These are phyloP conservation scores for Hygrophorus russula DNA, from an alignment of 768 basidiomycete genomes.

Conservation along the genomic window DNA sequence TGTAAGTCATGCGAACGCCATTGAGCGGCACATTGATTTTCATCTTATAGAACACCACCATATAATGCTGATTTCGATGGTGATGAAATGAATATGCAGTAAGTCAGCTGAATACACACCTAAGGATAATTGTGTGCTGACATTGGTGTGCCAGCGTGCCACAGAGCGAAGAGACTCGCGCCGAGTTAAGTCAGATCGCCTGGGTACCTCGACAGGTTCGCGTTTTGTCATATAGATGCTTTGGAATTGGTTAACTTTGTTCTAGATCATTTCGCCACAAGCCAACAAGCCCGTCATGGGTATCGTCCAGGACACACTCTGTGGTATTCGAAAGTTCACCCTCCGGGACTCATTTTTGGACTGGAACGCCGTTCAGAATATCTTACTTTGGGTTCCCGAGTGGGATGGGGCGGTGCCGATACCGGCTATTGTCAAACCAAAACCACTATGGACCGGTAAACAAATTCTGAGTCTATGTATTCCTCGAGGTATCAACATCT, in stretches of 20 bases:
- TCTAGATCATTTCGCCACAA: slow-evolving; percentile 95
- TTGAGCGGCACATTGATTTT: slow-evolving; percentile 17
- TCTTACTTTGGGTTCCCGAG: slow-evolving; percentile 93
- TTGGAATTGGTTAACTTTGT: not conserved
- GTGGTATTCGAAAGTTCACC: slow-evolving; percentile 95
- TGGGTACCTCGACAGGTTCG: slow-evolving; percentile 94
- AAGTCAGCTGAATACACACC: slow-evolving; percentile 25
- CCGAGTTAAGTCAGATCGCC: slow-evolving; percentile 95
- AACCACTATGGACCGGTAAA: slow-evolving; percentile 96
- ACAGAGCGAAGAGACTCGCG: slow-evolving; percentile 96
- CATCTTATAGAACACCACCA: slow-evolving; percentile 64
- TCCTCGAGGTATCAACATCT: slow-evolving; percentile 91
- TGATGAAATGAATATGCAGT: slow-evolving; percentile 99
- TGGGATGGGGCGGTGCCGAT: slow-evolving; percentile 94
- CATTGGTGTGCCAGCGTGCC: slow-evolving; percentile 54
- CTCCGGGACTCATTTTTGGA: slow-evolving; percentile 92
- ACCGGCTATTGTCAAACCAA: slow-evolving; percentile 92
- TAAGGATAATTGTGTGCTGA: not conserved
- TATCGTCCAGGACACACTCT: slow-evolving; percentile 97
- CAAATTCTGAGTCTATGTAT: slow-evolving; percentile 89
- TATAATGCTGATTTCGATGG: slow-evolving; percentile 99
- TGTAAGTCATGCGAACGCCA: slow-evolving; percentile 45
- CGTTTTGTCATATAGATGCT: not conserved
- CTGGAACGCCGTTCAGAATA: slow-evolving; percentile 94
- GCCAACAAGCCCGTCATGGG: slow-evolving; percentile 99